phyloP scores from a whole-genome alignment of 495 filamentous ascomycete genomes.

The Mytilinidion resinicola region DNA sequence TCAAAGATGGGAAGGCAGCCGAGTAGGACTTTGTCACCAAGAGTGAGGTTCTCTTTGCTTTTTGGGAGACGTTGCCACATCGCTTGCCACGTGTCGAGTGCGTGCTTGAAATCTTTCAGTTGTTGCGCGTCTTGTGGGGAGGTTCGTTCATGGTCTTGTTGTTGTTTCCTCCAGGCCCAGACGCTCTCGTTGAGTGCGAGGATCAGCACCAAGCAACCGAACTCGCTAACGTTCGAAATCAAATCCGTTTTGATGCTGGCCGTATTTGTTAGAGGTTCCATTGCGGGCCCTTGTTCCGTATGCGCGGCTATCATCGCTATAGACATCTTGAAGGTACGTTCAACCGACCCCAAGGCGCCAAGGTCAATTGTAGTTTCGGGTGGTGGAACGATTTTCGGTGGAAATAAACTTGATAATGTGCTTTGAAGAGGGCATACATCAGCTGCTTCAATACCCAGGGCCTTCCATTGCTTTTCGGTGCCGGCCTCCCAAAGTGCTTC shows the following conservation, averaged over 20 bases:
- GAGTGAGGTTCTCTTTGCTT: not conserved
- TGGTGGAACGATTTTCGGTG: not conserved
- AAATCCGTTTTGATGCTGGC: not conserved
- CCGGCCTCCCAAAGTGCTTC: not conserved
- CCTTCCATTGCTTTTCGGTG: not conserved
- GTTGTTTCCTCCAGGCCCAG: not conserved
- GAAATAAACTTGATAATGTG: not conserved
- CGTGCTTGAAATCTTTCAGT: not conserved
- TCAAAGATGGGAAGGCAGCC: not conserved
- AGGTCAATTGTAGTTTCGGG: not conserved
- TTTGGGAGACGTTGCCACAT: not conserved
- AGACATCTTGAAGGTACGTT: not conserved
- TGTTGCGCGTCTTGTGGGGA: not conserved
- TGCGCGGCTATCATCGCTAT: not conserved
- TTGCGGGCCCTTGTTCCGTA: not conserved
- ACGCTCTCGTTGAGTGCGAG: not conserved
- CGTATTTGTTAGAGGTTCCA: not conserved
- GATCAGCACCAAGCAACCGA: not conserved
- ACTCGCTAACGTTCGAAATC: not conserved
- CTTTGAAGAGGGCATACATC: no score
- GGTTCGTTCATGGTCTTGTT: not conserved
- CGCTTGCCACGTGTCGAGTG: not conserved
- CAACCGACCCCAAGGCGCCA: not conserved
- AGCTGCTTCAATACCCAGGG: not conserved
- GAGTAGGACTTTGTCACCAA: not conserved